Evolutionary conservation across 2,329 filamentous ascomycete species (phyloP).

Genomic region (Cyclaneusma minus): DNA sequence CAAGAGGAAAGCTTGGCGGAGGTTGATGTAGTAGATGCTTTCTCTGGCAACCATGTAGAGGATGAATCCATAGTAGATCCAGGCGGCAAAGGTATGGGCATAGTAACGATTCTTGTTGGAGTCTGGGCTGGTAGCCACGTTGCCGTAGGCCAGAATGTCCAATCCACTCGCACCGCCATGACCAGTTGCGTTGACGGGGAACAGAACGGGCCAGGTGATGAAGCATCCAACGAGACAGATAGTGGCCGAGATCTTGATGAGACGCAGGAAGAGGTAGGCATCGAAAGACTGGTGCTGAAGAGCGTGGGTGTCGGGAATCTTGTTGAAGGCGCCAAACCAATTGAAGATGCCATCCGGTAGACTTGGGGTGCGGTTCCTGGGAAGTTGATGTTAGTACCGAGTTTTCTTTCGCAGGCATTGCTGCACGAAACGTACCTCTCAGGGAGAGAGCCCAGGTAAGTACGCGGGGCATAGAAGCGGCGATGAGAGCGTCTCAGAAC

Average conservation of each 20-base stretch:
- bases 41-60: conserved; percentile 81
- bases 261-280: conserved; percentile 80
- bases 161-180: conserved; percentile 49
- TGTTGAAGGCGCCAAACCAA: conserved; percentile 54
- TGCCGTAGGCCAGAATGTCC: conserved; percentile 64
- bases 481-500: conserved; percentile 30
- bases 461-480: conserved; percentile 37
- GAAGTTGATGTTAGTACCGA: conserved; percentile 6
- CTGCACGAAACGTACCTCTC: conserved; percentile 17
- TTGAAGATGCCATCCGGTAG: conserved; percentile 47
- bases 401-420: conserved; percentile 7
- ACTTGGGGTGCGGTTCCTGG: conserved; percentile 39
- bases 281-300: conserved; percentile 88
- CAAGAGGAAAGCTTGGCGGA: conserved; percentile 82
- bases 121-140: conserved; percentile 43
- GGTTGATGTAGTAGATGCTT: conserved; percentile 79
- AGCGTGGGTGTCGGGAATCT: conserved; percentile 58
- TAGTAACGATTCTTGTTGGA: conserved; percentile 50
- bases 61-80: conserved; percentile 75
- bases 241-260: conserved; percentile 61
- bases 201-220: conserved; percentile 77
- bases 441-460: conserved; percentile 34
- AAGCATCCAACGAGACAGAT: conserved; percentile 72
- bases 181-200: conserved; percentile 76
- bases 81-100: conserved; percentile 67